A percentile compares a stretch with the other conserved stretches of the same genome.
These are phyloP conservation scores for Fusarium nurragi DNA, from an alignment of 2,329 filamentous ascomycete genomes.

Conservation along the genomic window DNA sequence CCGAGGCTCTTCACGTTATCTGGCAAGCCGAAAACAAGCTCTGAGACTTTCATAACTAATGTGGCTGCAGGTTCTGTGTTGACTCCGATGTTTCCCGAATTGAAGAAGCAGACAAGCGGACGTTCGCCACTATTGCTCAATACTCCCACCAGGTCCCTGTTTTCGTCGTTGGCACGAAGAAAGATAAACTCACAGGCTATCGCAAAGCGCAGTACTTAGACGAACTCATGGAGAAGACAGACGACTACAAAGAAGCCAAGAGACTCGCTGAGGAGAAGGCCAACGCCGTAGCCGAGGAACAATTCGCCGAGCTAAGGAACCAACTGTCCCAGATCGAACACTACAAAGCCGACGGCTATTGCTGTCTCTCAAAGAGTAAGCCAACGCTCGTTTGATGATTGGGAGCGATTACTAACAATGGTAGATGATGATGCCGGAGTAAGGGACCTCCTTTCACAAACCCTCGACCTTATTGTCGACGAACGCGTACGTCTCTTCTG, in stretches of 20 bases:
- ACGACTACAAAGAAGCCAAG: slow-evolving; percentile 41
- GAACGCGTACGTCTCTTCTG: slow-evolving; percentile 46
- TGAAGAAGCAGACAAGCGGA: slow-evolving; percentile 42
- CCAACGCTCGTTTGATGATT: accelerated
- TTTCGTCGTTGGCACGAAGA: slow-evolving; percentile 42
- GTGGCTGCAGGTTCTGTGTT: slow-evolving; percentile 35
- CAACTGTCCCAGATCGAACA: slow-evolving; percentile 42
- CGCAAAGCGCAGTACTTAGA: slow-evolving; percentile 33
- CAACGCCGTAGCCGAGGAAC: slow-evolving; percentile 34
- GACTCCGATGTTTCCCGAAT: slow-evolving; percentile 41
- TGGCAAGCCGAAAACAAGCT: not conserved
- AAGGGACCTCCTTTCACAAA: slow-evolving; percentile 42
- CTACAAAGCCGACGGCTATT: slow-evolving; percentile 42
- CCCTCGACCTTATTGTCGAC: slow-evolving; percentile 42
- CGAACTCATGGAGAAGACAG: slow-evolving; percentile 41
- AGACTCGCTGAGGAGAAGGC: slow-evolving; percentile 35
- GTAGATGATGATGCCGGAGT: slow-evolving; percentile 37
- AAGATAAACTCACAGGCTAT: slow-evolving; percentile 40
- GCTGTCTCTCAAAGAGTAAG: slow-evolving; percentile 41
- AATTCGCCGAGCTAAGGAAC: slow-evolving; percentile 37
- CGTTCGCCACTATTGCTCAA: slow-evolving; percentile 41
- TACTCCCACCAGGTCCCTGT: slow-evolving; percentile 42
- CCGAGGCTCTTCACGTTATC: slow-evolving; percentile 40
- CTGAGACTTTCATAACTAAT: accelerated
- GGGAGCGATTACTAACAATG: not conserved